Conservation (phyloP, 1,139 yeast species). For the Nakaseomyces uthaithaninus region DNA sequence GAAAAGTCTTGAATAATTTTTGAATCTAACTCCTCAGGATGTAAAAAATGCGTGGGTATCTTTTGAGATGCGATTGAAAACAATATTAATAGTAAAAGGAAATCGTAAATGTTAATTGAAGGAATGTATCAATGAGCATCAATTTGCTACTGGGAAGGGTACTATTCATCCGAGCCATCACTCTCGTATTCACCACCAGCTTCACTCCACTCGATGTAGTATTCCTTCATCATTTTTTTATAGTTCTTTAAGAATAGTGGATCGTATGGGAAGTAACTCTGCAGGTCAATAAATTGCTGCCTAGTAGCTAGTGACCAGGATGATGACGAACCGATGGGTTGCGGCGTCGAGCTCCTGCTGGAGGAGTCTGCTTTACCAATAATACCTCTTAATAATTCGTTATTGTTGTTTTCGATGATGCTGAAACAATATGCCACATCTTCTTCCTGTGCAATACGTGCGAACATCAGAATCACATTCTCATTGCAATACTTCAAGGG, state of each 20-base stretch:
- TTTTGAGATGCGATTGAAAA: too few species aligned
- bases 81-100: too few species aligned
- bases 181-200: slow-evolving; percentile 52
- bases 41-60: too few species aligned
- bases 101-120: too few species aligned
- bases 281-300: slow-evolving; percentile 80
- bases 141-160: too few species aligned
- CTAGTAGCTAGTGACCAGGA: slow-evolving; percentile 37
- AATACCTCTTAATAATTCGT: slow-evolving; percentile 36
- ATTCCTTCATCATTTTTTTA: slow-evolving; percentile 44
- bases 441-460: slow-evolving; percentile 82
- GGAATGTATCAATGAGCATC: too few species aligned
- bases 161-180: slow-evolving; percentile 37
- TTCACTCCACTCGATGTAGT: slow-evolving; percentile 80
- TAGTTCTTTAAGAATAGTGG: slow-evolving; percentile 69
- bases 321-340: slow-evolving; percentile 13
- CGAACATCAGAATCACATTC: slow-evolving; percentile 88
- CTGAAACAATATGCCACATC: slow-evolving; percentile 91
- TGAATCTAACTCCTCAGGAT: too few species aligned
- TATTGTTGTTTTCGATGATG: slow-evolving; percentile 81
- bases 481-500: slow-evolving; percentile 91
- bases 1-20: too few species aligned
- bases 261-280: slow-evolving; percentile 93
- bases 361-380: slow-evolving; percentile 33
- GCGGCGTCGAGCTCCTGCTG: slow-evolving; percentile 27